These are phyloP conservation scores for Zygotorulaspora sp. DNA, from an alignment of 805 yeast genomes.

Conservation along the genomic window DNA sequence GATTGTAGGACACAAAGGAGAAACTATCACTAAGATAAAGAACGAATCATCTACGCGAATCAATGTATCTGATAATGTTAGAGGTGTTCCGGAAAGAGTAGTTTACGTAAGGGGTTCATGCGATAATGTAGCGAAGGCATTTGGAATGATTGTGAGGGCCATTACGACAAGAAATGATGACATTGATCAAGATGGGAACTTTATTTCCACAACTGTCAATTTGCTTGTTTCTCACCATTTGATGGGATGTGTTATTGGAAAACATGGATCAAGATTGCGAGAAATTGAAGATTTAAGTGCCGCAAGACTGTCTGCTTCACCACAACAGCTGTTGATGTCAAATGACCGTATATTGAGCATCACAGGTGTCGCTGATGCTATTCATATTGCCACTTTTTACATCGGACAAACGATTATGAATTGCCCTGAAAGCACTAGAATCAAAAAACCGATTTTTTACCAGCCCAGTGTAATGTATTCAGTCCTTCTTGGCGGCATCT, in stretches of 20 bases:
- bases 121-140: conserved; percentile 76
- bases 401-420: conserved; percentile 63
- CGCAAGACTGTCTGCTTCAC: conserved; percentile 70
- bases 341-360: conserved; percentile 71
- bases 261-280: conserved; percentile 64
- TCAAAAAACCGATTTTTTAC: conserved; percentile 39
- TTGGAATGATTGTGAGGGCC: conserved; percentile 66
- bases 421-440: conserved; percentile 47
- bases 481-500: conserved; percentile 21
- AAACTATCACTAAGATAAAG: conserved; percentile 59
- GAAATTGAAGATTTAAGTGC: conserved; percentile 82
- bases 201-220: conserved; percentile 52
- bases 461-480: conserved; percentile 32
- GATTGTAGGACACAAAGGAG: conserved; percentile 80
- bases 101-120: conserved; percentile 69
- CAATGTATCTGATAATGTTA: conserved; percentile 66
- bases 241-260: conserved; percentile 79
- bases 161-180: conserved; percentile 47
- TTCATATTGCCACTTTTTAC: conserved; percentile 77
- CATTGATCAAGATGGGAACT: conserved; percentile 48
- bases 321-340: conserved; percentile 64
- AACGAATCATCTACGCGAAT: conserved; percentile 59
- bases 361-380: conserved; percentile 79
- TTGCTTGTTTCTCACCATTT: conserved; percentile 71
- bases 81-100: conserved; percentile 69